Base-by-base conservation (phyloP, 2,329 filamentous ascomycete genomes). In the Penicillium freii region DNA sequence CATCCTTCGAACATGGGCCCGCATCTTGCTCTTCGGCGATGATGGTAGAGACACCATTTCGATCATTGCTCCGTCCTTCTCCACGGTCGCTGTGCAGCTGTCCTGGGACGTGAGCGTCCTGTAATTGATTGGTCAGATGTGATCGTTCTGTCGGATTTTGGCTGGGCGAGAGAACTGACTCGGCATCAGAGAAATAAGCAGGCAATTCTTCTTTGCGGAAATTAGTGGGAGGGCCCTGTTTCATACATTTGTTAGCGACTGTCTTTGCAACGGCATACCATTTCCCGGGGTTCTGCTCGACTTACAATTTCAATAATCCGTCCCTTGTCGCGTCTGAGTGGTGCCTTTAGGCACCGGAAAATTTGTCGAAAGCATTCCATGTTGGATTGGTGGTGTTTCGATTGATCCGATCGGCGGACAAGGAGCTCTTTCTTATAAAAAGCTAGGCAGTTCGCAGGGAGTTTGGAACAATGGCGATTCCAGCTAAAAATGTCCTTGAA, bases 141-240 rank as follows among this genome's bases (percentile, higher is more conserved):
- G 59, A 52, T 57, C 47, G 63, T 54, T 61, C 58, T 54, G 53
- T 40, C 56, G 55, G 33, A 36, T 54, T 62, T 52, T 59, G 51
- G 34, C 39, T 58, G 38, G 55, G 60, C 56, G 61, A 64, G 33
- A 67, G 46, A 45, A 73, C 69, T 69, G 54, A 75, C 74, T 75
- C 73, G 59, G 72, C 70, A 65, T 75, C 73, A 46, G 68, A 69
- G 62, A 77, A 72, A 57, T 68, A 72, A n/a, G 73, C 62, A 46
- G 72, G 71, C 57, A 74, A 59, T 57, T 77, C 71, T 63, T 77
- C 74, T 54, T 75, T 77, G 38, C 75, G 71, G 57, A 78, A 78
- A 63, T 78, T 70, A 27, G 73, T 78, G 34, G 76, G 76, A 45
- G 65, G 69, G 21, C 76, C 74, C 76, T 78, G 47, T n/a, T 45